A percentile compares a stretch with the other conserved stretches of the same genome.
These are phyloP conservation scores for Clavariopsis aquatica DNA, from an alignment of 495 filamentous ascomycete species.

Conservation along the genomic window DNA sequence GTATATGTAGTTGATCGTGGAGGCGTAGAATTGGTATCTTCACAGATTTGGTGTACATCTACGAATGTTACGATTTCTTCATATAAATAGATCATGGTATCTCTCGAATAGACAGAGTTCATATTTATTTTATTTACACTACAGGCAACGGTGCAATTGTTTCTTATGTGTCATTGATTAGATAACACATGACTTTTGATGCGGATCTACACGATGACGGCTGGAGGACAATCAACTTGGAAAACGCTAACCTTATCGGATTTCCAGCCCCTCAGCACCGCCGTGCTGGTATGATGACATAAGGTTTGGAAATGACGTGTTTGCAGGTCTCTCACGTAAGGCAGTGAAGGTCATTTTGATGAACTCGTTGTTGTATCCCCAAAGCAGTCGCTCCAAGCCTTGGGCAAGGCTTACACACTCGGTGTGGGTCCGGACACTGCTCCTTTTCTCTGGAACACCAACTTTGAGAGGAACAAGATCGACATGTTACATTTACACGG, in stretches of 20 bases:
- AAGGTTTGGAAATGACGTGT: background rate
- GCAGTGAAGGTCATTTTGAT: background rate
- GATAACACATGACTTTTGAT: background rate
- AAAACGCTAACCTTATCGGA: background rate
- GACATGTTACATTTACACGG: background rate
- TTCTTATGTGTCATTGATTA: too few species aligned
- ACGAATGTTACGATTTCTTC: conserved; percentile 14
- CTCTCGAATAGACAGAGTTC: background rate
- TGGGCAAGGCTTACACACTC: background rate
- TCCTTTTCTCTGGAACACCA: conserved; percentile 1
- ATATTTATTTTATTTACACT: too few species aligned
- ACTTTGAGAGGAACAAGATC: background rate
- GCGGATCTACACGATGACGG: background rate
- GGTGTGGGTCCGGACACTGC: background rate
- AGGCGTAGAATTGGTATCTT: background rate
- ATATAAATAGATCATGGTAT: background rate
- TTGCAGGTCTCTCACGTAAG: background rate
- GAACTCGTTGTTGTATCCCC: background rate
- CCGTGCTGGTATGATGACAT: background rate
- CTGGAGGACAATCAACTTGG: background rate
- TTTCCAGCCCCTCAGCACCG: background rate
- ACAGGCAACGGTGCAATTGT: too few species aligned
- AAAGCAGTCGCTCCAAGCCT: background rate
- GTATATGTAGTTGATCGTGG: background rate
- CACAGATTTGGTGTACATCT: background rate